A percentile compares a stretch with the other conserved stretches of the same genome.
phyloP scores from a whole-genome alignment of 768 basidiomycete genomes.

The Lactarius tabidus region DNA sequence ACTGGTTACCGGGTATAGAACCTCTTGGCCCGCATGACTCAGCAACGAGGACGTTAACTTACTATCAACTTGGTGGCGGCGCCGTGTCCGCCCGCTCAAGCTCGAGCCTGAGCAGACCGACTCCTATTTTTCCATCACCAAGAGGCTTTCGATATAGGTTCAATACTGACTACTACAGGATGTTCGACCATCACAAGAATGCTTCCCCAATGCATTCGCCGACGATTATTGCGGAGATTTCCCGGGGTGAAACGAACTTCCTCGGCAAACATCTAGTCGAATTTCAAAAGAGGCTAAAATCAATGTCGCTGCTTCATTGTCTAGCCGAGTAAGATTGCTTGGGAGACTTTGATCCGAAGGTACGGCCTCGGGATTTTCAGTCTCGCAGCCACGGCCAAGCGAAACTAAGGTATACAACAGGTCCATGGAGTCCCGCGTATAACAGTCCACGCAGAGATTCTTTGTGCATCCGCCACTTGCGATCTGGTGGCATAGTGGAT shows the following conservation, averaged over 20 bases:
- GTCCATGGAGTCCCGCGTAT: background rate
- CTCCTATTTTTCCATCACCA: background rate
- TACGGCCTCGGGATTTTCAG: background rate
- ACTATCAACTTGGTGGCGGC: too few species aligned
- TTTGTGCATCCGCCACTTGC: background rate
- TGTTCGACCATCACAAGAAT: background rate
- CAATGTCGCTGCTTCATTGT: background rate
- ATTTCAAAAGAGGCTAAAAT: background rate
- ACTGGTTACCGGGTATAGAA: too few species aligned
- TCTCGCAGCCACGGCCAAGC: background rate
- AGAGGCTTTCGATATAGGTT: background rate
- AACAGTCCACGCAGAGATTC: background rate
- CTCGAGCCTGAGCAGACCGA: too few species aligned
- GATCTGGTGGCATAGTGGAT: background rate
- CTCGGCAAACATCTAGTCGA: background rate
- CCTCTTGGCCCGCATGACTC: background rate
- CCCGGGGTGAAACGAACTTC: background rate
- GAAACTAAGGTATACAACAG: background rate
- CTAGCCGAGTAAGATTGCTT: background rate
- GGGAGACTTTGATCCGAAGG: background rate
- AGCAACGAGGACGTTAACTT: background rate
- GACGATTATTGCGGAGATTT: background rate
- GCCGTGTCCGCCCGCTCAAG: background rate
- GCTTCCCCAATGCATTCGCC: background rate
- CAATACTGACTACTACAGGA: background rate